These are phyloP conservation scores for Linderniella brevidens DNA, from an alignment of 257 asterid genomes.

Conservation along the genomic window DNA sequence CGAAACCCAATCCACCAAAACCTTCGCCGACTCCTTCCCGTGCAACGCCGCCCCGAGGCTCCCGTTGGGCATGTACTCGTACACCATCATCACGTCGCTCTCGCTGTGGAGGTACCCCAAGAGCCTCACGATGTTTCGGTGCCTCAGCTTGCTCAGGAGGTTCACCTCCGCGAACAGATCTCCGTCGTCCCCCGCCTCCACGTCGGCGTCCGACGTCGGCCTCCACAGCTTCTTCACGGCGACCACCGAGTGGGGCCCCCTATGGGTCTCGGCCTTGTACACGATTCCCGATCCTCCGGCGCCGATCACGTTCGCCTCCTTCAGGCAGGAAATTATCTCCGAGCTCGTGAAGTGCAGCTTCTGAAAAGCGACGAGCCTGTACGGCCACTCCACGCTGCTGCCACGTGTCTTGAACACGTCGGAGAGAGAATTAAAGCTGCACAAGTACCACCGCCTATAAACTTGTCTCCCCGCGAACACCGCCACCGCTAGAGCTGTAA, in stretches of 20 bases:
- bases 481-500: conserved; percentile 17
- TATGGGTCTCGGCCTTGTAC: conserved; percentile 45
- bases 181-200: conserved; percentile 40
- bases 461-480: conserved; percentile 28
- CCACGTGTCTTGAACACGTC: conserved; percentile 31
- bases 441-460: conserved; percentile 45
- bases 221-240: conserved; percentile 73
- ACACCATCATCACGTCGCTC: conserved; percentile 56
- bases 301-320: conserved; percentile 63
- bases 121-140: conserved; percentile 52
- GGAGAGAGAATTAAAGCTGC: conserved; percentile 24
- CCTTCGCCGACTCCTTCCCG: conserved; percentile 32
- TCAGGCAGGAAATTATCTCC: conserved; percentile 42
- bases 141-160: conserved; percentile 56
- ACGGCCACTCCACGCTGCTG: conserved; percentile 52
- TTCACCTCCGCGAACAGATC: conserved; percentile 35
- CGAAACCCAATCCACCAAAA: conserved; percentile 65
- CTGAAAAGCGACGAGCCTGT: conserved; percentile 70
- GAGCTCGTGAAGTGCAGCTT: conserved; percentile 47
- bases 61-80: conserved; percentile 72
- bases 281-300: conserved; percentile 60
- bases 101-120: conserved; percentile 60
- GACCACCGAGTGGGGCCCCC: conserved; percentile 24
- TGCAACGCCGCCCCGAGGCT: conserved; percentile 57
- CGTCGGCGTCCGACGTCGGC: conserved; percentile 22